Evolutionary conservation across 208 protist species (phyloP).

Genomic region (Naegleria lovaniensis): DNA sequence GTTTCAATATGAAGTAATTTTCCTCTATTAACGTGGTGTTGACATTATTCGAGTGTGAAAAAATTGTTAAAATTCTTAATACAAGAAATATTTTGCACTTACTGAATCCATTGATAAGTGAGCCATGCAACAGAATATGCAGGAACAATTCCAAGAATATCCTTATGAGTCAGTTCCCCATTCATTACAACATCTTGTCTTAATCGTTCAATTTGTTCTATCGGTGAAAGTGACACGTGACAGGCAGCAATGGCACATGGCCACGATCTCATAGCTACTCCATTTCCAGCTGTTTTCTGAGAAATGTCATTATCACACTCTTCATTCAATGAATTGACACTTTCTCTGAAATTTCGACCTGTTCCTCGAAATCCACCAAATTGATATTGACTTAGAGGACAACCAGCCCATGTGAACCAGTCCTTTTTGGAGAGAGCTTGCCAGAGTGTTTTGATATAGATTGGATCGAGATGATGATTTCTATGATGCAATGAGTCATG

Average conservation of each 20-base stretch:
- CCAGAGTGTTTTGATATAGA: neutral
- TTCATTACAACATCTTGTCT: neutral
- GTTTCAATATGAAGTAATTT: no score
- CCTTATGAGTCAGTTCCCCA: neutral
- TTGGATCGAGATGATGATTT: neutral
- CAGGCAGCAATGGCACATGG: neutral
- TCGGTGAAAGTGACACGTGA: no score
- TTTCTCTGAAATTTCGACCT: neutral
- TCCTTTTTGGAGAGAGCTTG: neutral
- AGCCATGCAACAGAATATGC: neutral
- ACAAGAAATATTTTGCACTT: no score
- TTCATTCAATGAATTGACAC: neutral
- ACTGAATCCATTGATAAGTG: neutral
- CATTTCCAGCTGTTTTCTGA: neutral
- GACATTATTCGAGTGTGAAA: no score
- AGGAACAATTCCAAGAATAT: neutral
- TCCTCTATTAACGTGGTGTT: no score
- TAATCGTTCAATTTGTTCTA: neutral
- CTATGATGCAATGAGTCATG: no score
- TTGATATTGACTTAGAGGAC: neutral
- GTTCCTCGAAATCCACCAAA: neutral
- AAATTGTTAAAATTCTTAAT: no score
- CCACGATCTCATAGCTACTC: neutral
- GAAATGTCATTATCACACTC: neutral
- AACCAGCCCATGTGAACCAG: neutral